These are phyloP conservation scores for Globisporangium uncinulatum DNA, from an alignment of 352 stramenopile genomes.

Conservation along the genomic window DNA sequence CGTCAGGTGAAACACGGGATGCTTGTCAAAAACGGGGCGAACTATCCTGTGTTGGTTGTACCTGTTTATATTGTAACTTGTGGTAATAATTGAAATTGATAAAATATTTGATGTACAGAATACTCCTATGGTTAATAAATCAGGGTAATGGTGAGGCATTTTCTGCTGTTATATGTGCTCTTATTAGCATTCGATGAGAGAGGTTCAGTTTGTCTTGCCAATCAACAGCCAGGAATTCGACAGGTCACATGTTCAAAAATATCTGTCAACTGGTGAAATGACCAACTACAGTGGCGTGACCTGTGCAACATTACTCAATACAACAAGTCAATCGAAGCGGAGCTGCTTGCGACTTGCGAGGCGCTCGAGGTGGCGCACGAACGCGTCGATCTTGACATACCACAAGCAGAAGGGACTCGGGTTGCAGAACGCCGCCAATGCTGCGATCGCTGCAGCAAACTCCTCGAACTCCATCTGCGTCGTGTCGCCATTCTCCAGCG, in stretches of 20 bases:
- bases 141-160: neutral
- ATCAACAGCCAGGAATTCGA: neutral
- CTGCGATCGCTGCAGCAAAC: constrained; percentile 39
- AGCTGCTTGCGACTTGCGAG: constrained; percentile 2
- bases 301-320: neutral
- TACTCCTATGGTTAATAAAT: too few relatives aligned
- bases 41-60: too few relatives aligned
- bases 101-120: too few relatives aligned
- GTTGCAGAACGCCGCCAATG: constrained; percentile 34
- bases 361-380: constrained; percentile 24
- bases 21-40: too few relatives aligned
- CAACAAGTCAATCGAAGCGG: constrained; percentile 5
- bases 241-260: neutral
- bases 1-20: too few relatives aligned
- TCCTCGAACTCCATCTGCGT: constrained; percentile 59
- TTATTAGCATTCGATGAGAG: neutral
- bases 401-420: constrained; percentile 43
- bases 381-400: constrained; percentile 50
- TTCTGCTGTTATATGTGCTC: neutral
- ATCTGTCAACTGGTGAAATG: constrained; percentile 1
- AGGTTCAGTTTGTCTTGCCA: neutral
- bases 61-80: too few relatives aligned
- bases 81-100: too few relatives aligned
- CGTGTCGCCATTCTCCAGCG: constrained; percentile 43
- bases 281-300: too few relatives aligned